Base-by-base conservation (phyloP, 495 filamentous ascomycete genomes). In the Neurospora tetrasperma region DNA sequence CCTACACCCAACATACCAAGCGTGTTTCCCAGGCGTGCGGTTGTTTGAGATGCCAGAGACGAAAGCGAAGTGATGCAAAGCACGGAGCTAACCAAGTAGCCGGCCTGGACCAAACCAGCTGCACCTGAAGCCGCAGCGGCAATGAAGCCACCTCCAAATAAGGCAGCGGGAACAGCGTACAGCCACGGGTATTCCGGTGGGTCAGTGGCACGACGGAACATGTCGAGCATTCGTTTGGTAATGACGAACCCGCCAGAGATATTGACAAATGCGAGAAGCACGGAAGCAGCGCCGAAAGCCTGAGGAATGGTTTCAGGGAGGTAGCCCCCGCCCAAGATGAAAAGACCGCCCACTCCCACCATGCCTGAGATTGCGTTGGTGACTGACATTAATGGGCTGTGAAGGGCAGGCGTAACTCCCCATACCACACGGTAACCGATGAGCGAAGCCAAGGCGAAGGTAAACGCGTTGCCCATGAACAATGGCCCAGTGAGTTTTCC, bases 181-280 rank as follows among this genome's bases (percentile, higher is more conserved):
- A 95, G 83, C 91, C 91, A 95, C 0, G 91, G 91, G 71, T 93
- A 95, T 77, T 95, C 92, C 2, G 91, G 88, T 59, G 91, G 92
- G 78, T 95, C 92, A 23, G 91, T 93, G 4, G 90, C 87, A 4
- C 90, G 88, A 73, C 91, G 91, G 79, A 95, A 95, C 92, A 95
- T 95, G 77, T 95, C 92, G n/a, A 95, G 85, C 92, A 95, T 95
- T 75, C 92, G 89, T 81, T 94, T 94, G 4, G 92, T 93, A 69
- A 95, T 91, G 18, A 93, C 91, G 76, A 95, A 95, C 2, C 92
- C 92, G 27, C 92, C 92, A 12, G 90, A 89, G 6, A 95, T 87
- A 79, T 95, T 95, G 72, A 93, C 91, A 77, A 93, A 95, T 9
- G 92, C 92, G 48, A 95, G 80, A 4, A 94, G 86, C 12, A 95